Evolutionary conservation across 768 basidiomycete species (phyloP).

Genomic region (Leccinum aurantiacum): DNA sequence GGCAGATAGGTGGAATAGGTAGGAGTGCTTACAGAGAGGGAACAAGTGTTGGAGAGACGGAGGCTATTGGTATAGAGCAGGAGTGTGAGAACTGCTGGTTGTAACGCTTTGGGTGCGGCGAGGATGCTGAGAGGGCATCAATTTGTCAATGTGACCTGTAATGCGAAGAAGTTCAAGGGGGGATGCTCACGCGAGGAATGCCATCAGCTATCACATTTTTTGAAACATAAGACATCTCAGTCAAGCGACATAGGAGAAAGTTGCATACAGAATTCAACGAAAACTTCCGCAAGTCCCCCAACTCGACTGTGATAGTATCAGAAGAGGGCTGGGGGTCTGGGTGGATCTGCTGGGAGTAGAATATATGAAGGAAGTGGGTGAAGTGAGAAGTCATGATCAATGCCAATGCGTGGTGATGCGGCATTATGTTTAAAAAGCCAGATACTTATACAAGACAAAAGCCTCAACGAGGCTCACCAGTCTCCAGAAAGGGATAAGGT

Average conservation of each 20-base stretch:
- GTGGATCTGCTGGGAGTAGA: neutral
- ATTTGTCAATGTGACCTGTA: neutral
- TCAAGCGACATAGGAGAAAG: neutral
- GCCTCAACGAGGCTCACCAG: no score
- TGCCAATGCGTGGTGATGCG: no score
- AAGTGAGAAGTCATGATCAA: no score
- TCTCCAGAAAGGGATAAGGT: no score
- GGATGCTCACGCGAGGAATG: constrained; percentile 19
- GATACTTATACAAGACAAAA: no score
- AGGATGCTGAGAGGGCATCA: constrained; percentile 9
- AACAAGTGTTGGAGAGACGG: constrained; percentile 11
- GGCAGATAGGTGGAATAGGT: neutral
- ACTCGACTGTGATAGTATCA: constrained; percentile 3
- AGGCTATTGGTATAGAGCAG: constrained; percentile 28
- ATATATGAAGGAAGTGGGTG: neutral
- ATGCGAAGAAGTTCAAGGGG: neutral
- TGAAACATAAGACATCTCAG: neutral
- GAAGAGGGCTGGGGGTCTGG: neutral
- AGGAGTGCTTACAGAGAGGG: constrained; percentile 7
- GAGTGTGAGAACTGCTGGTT: constrained; percentile 11
- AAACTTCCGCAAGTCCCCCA: constrained; percentile 17
- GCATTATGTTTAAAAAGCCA: no score
- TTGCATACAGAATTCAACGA: constrained; percentile 16
- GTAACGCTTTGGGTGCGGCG: constrained; percentile 8
- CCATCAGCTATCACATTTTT: constrained; percentile 10